A percentile compares a stretch with the other conserved stretches of the same genome.
phyloP scores from a whole-genome alignment of 75 land plant genomes.

The Pinus albicaulis region DNA sequence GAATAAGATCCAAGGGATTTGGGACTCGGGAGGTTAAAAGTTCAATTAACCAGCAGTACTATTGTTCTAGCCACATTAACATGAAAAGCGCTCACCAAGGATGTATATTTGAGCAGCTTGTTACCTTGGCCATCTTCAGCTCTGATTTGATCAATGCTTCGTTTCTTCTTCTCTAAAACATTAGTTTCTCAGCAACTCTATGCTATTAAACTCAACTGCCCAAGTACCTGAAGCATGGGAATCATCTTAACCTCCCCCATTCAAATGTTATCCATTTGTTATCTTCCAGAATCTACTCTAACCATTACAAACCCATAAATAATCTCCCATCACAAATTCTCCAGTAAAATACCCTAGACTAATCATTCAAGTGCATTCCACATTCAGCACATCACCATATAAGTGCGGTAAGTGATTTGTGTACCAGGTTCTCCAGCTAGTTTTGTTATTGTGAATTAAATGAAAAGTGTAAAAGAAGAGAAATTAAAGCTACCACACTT shows the following conservation, averaged over 20 bases:
- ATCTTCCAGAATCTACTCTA: too few species aligned
- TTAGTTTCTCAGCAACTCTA: too few species aligned
- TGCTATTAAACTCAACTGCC: too few species aligned
- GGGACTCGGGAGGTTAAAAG: not conserved
- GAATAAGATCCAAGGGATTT: not conserved
- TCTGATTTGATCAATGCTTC: not conserved
- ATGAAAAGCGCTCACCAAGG: too few species aligned
- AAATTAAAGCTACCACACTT: too few species aligned
- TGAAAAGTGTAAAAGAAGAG: too few species aligned
- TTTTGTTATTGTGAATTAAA: too few species aligned
- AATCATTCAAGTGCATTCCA: not conserved
- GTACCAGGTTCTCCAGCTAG: too few species aligned
- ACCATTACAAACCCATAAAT: not conserved
- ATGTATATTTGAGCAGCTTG: not conserved
- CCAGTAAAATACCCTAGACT: not conserved
- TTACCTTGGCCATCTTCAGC: not conserved
- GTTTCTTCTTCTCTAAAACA: constrained; percentile 1
- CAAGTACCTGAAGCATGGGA: too few species aligned
- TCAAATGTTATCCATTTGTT: too few species aligned
- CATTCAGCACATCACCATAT: not conserved
- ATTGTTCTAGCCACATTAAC: not conserved
- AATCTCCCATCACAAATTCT: not conserved
- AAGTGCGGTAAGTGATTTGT: too few species aligned
- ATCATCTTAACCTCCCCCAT: too few species aligned
- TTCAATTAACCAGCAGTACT: not conserved